Percentiles rank a stretch among this genome's conserved stretches.
These are phyloP conservation scores for Sonneratia alba DNA, from an alignment of 345 rosid genomes.

Conservation along the genomic window DNA sequence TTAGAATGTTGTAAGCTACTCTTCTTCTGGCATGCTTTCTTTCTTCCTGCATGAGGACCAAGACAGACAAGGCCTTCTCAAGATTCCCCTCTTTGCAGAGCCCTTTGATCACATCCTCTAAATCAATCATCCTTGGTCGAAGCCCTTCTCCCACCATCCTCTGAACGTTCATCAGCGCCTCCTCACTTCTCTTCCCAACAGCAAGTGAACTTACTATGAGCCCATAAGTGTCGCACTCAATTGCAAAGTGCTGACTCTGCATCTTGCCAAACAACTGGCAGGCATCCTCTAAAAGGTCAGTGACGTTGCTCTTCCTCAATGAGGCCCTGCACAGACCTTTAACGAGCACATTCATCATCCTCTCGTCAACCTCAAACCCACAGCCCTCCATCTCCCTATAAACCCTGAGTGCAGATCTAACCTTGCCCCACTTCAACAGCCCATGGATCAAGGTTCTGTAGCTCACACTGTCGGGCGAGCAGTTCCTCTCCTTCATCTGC, in stretches of 20 bases:
- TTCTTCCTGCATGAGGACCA: constrained; percentile 28
- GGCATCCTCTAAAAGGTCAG: constrained; percentile 28
- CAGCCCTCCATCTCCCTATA: constrained; percentile 34
- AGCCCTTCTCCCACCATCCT: constrained; percentile 25
- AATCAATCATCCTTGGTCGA: constrained; percentile 26
- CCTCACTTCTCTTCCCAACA: constrained; percentile 22
- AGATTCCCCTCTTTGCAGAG: constrained; percentile 31
- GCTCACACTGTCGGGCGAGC: constrained; percentile 36
- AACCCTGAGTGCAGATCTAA: constrained; percentile 22
- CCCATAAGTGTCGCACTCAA: constrained; percentile 19
- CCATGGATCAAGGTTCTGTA: constrained; percentile 47
- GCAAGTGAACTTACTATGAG: constrained; percentile 29
- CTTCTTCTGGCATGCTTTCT: constrained; percentile 23
- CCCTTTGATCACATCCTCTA: constrained; percentile 31
- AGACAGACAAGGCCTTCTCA: constrained; percentile 28
- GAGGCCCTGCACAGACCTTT: constrained; percentile 36
- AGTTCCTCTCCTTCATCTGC: constrained; percentile 43
- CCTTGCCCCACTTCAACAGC: constrained; percentile 41
- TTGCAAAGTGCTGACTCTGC: constrained; percentile 10
- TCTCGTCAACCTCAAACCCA: constrained; percentile 35
- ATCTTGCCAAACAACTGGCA: constrained; percentile 37
- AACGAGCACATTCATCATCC: constrained; percentile 28
- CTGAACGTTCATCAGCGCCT: constrained; percentile 24
- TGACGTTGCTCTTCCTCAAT: constrained; percentile 14
- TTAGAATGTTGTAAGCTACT: constrained; percentile 23